These are phyloP conservation scores for Aspergillus sp. DNA, from an alignment of 2,329 filamentous ascomycete genomes.

Conservation along the genomic window DNA sequence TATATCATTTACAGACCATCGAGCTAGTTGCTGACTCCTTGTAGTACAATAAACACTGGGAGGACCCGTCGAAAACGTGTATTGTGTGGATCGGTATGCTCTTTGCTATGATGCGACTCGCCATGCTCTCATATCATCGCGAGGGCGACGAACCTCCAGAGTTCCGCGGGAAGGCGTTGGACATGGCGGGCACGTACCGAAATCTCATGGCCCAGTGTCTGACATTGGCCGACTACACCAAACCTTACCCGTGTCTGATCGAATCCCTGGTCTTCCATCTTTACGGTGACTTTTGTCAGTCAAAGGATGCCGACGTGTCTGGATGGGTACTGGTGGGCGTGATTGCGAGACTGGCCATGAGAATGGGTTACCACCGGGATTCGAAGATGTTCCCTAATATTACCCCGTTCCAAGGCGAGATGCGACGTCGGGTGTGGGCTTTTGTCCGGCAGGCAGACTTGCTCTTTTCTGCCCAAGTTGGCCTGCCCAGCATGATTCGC, in stretches of 20 bases:
- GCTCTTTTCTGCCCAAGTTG: constrained; percentile 65
- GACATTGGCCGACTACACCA: constrained; percentile 62
- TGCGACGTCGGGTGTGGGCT: constrained; percentile 49
- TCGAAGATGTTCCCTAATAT: constrained; percentile 59
- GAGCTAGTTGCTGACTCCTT: neutral
- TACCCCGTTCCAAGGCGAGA: constrained; percentile 60
- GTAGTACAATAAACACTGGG: constrained; percentile 63
- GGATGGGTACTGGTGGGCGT: constrained; percentile 60
- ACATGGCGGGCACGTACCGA: constrained; percentile 46
- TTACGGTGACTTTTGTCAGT: constrained; percentile 59
- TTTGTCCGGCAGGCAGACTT: constrained; percentile 59
- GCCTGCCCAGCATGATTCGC: constrained; percentile 64
- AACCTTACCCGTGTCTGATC: constrained; percentile 58
- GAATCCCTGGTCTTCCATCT: constrained; percentile 62
- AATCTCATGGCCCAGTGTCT: constrained; percentile 62
- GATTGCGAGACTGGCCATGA: constrained; percentile 61
- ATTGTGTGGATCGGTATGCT: constrained; percentile 62
- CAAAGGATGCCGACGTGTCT: constrained; percentile 58
- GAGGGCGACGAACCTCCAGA: constrained; percentile 64
- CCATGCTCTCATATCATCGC: constrained; percentile 60
- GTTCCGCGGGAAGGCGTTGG: constrained; percentile 55
- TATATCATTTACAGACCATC: neutral
- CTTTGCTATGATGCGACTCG: constrained; percentile 63
- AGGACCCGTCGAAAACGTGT: constrained; percentile 54
- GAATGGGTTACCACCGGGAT: constrained; percentile 65